phyloP scores from a whole-genome alignment of 805 yeast species.

The Sugiyamaella floridensis region DNA sequence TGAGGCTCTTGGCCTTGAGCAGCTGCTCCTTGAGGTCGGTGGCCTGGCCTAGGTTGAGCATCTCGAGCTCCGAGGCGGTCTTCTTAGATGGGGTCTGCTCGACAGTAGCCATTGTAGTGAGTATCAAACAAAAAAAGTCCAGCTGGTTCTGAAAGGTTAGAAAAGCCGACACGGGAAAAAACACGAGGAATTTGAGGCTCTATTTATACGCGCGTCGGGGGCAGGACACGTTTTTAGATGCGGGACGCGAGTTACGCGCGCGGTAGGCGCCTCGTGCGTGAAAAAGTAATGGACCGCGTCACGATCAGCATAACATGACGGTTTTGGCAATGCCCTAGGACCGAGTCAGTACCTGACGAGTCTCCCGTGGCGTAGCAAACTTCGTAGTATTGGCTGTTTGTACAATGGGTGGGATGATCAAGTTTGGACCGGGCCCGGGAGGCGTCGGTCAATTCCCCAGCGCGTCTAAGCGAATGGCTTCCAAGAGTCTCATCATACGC shows the following conservation, averaged over 20 bases:
- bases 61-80: slow-evolving; percentile 50
- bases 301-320: not conserved
- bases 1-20: slow-evolving; percentile 11
- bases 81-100: slow-evolving; percentile 57
- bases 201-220: not conserved
- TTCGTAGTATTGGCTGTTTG: too few relatives aligned
- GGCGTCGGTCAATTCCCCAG: too few relatives aligned
- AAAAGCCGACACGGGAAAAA: not conserved
- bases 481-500: not conserved
- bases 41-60: slow-evolving; percentile 38
- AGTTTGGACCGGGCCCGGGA: too few relatives aligned
- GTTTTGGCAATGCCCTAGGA: not conserved
- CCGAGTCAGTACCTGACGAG: not conserved
- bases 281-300: not conserved
- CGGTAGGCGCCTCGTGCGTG: not conserved
- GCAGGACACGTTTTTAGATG: not conserved
- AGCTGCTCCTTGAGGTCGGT: slow-evolving; percentile 12
- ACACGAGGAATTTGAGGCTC: not conserved
- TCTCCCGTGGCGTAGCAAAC: too few relatives aligned
- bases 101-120: slow-evolving; percentile 16
- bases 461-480: not conserved
- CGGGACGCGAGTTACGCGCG: not conserved
- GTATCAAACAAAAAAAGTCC: not conserved
- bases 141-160: not conserved
- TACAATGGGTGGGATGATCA: too few relatives aligned